These are phyloP conservation scores for Viola odorata DNA, from an alignment of 345 rosid species.

Conservation along the genomic window DNA sequence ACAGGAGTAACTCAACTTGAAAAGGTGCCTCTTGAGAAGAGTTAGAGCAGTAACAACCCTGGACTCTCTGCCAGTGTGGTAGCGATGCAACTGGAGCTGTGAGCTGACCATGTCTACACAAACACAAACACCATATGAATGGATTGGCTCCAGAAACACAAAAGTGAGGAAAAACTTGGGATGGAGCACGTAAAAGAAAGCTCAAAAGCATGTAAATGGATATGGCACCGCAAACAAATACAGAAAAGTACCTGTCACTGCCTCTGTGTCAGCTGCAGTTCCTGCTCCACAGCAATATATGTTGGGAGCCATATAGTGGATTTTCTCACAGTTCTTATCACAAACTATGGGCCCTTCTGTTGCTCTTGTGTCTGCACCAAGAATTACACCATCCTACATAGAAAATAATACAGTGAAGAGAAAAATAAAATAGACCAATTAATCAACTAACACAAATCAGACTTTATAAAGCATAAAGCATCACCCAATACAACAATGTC, in stretches of 20 bases:
- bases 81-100: conserved; percentile 71
- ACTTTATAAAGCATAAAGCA: background rate
- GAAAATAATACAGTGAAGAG: conserved; percentile 1
- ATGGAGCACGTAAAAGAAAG: background rate
- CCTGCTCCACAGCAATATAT: conserved; percentile 98
- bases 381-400: conserved; percentile 79
- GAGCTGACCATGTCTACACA: conserved; percentile 75
- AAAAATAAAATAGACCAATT: conserved; percentile 4
- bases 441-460: conserved; percentile 3
- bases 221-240: no score
- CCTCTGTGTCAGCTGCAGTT: conserved; percentile 97
- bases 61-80: conserved; percentile 72
- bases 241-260: conserved; percentile 65
- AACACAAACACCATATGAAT: conserved; percentile 3
- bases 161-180: background rate
- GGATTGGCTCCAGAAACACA: background rate
- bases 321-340: conserved; percentile 97
- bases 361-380: conserved; percentile 88
- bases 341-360: conserved; percentile 97
- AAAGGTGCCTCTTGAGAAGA: conserved; percentile 75
- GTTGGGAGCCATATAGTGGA: conserved; percentile 98
- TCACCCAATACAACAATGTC: no score
- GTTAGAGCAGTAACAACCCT: conserved; percentile 77
- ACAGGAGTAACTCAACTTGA: conserved; percentile 39
- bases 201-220: no score